These are phyloP conservation scores for Populus hybrid DNA, from an alignment of 441 rosid species.

Conservation along the genomic window DNA sequence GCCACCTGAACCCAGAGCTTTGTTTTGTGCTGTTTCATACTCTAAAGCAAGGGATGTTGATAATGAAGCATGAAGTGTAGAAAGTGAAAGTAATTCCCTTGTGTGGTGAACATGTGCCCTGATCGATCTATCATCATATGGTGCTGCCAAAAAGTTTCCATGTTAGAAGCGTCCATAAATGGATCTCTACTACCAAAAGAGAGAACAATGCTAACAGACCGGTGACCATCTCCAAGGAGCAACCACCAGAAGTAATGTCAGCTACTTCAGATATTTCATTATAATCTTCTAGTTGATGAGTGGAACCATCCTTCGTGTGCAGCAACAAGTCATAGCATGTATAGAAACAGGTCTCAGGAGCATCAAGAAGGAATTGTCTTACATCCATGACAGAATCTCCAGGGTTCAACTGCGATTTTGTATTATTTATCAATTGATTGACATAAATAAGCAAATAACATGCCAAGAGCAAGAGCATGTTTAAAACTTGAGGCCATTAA, in stretches of 20 bases:
- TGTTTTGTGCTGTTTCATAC: conserved; percentile 62
- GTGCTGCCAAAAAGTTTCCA: conserved; percentile 48
- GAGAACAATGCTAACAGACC: conserved; percentile 40
- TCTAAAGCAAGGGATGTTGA: conserved; percentile 95
- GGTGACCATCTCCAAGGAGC: conserved; percentile 97
- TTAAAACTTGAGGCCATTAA: neutral
- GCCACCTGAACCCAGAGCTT: conserved; percentile 60
- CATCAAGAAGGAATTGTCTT: conserved; percentile 95
- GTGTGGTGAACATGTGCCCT: conserved; percentile 96
- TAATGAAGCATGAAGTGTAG: conserved; percentile 83
- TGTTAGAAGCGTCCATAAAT: conserved; percentile 23
- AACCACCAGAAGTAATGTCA: conserved; percentile 84
- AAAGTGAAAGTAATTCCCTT: conserved; percentile 87
- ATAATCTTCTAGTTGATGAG: conserved; percentile 89
- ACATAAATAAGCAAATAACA: neutral
- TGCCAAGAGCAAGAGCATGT: neutral
- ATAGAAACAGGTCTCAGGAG: conserved; percentile 90
- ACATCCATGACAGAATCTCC: conserved; percentile 99
- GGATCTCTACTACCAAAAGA: conserved; percentile 10
- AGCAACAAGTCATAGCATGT: conserved; percentile 91
- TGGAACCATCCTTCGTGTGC: conserved; percentile 71
- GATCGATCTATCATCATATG: conserved; percentile 92
- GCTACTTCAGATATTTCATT: conserved; percentile 97
- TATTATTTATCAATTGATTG: neutral
- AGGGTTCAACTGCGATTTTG: conserved; percentile 75